Evolutionary conservation across 176 grass and related monocot species (phyloP).

Genomic region (Dendrocalamus sinicus): DNA sequence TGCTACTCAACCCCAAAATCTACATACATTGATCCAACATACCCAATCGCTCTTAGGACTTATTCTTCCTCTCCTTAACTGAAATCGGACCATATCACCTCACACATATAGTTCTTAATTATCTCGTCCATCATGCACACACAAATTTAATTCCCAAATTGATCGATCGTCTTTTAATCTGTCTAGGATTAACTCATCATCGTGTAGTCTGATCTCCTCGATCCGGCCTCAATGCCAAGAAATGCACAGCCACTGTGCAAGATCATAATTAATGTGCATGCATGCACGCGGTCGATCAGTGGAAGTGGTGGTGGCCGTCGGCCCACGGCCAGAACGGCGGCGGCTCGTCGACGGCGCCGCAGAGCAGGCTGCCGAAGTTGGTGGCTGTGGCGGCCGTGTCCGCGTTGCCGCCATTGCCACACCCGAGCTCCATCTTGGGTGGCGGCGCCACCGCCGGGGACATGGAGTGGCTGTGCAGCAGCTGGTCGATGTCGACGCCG

Average conservation of each 20-base stretch:
- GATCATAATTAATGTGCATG: neutral
- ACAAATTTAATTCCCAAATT: neutral
- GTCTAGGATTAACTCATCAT: neutral
- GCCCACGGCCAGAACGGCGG: conserved; percentile 76
- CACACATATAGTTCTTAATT: neutral
- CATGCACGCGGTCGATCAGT: conserved; percentile 35
- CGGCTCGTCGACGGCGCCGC: conserved; percentile 69
- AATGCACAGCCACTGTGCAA: neutral
- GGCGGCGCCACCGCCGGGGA: neutral
- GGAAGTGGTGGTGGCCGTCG: conserved; percentile 74
- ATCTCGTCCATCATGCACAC: neutral
- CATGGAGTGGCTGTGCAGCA: conserved; percentile 31
- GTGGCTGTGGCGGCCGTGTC: neutral
- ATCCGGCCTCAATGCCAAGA: neutral
- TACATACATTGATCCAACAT: conserved; percentile 34
- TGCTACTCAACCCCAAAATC: conserved; percentile 24
- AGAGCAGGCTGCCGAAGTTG: conserved; percentile 62
- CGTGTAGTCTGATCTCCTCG: neutral
- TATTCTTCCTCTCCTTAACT: neutral
- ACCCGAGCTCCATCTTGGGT: conserved; percentile 48
- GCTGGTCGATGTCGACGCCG: conserved; percentile 38
- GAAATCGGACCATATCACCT: conserved; percentile 21
- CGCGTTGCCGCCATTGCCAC: neutral
- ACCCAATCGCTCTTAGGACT: neutral
- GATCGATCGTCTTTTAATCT: neutral